Percentiles rank a stretch among this genome's conserved stretches.
These are phyloP conservation scores for Umbelopsis isabellina DNA, from an alignment of 192 early-diverging fungal genomes.

Conservation along the genomic window DNA sequence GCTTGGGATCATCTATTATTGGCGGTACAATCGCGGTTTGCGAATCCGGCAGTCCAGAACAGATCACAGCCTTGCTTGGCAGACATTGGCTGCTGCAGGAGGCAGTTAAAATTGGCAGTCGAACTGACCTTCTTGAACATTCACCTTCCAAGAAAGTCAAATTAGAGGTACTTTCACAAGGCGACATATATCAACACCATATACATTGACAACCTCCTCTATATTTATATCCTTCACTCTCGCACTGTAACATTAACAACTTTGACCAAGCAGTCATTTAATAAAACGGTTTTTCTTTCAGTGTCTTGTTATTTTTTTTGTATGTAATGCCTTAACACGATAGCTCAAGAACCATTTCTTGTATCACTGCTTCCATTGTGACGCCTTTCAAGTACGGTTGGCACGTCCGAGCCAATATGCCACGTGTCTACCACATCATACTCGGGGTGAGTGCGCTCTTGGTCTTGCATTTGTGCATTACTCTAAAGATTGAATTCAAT, in stretches of 20 bases:
- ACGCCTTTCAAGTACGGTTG: constrained; percentile 3
- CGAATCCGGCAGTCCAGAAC: neutral
- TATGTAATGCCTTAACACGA: neutral
- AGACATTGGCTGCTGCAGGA: constrained; percentile 1
- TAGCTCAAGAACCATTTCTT: neutral
- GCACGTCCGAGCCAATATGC: constrained; percentile 5
- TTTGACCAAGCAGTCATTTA: no score
- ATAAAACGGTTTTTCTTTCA: no score
- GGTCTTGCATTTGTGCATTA: neutral
- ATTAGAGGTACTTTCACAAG: neutral
- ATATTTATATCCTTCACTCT: no score
- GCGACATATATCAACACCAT: neutral
- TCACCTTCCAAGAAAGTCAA: neutral
- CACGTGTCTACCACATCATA: constrained; percentile 7
- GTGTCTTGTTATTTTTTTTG: neutral
- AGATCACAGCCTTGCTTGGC: neutral
- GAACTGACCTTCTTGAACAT: neutral
- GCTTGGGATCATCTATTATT: neutral
- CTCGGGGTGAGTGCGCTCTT: neutral
- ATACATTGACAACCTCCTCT: neutral
- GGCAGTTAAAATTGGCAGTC: neutral
- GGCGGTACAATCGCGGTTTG: constrained; percentile 6
- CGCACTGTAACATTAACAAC: neutral
- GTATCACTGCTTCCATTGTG: neutral
- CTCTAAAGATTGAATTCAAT: neutral